These are phyloP conservation scores for Astragalus glycyphyllos DNA, from an alignment of 306 rosid species.

Conservation along the genomic window DNA sequence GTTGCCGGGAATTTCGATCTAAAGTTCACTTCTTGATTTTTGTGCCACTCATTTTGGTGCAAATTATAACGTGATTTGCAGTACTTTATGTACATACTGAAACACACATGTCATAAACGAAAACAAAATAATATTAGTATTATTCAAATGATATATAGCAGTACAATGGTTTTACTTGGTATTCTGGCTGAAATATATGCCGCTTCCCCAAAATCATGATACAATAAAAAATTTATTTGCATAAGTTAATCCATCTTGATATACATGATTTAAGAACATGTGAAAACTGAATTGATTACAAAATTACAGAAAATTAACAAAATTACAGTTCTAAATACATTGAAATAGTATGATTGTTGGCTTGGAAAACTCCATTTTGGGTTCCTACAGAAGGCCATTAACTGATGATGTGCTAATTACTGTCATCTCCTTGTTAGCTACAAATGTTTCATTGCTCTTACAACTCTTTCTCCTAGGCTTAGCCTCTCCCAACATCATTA, in stretches of 20 bases:
- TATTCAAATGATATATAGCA: constrained; percentile 37
- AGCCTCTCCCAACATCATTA: constrained; percentile 95
- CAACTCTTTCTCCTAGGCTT: constrained; percentile 85
- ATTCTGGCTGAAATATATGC: constrained; percentile 16
- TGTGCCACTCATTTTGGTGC: constrained; percentile 28
- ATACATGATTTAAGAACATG: constrained; percentile 40
- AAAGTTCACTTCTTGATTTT: constrained; percentile 8
- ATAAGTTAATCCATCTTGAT: constrained; percentile 42
- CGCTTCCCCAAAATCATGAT: constrained; percentile 34
- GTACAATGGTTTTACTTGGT: constrained; percentile 40
- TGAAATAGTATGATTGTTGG: constrained; percentile 35
- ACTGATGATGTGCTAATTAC: constrained; percentile 67
- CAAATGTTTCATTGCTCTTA: constrained; percentile 50
- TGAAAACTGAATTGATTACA: constrained; percentile 53
- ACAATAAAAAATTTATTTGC: constrained; percentile 39
- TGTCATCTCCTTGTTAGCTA: constrained; percentile 63
- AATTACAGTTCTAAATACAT: constrained; percentile 51
- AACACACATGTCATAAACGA: constrained; percentile 7
- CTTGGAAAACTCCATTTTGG: constrained; percentile 33
- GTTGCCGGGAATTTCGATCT: constrained; percentile 13
- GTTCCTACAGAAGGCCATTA: constrained; percentile 65
- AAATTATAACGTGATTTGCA: constrained; percentile 10
- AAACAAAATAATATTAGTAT: background rate
- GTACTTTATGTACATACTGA: constrained; percentile 7
- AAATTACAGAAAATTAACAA: constrained; percentile 49